Percentiles rank a stretch among this genome's conserved stretches.
These are phyloP conservation scores for Fistulifera pelliculosa DNA, from an alignment of 108 stramenopile species.

Conservation along the genomic window DNA sequence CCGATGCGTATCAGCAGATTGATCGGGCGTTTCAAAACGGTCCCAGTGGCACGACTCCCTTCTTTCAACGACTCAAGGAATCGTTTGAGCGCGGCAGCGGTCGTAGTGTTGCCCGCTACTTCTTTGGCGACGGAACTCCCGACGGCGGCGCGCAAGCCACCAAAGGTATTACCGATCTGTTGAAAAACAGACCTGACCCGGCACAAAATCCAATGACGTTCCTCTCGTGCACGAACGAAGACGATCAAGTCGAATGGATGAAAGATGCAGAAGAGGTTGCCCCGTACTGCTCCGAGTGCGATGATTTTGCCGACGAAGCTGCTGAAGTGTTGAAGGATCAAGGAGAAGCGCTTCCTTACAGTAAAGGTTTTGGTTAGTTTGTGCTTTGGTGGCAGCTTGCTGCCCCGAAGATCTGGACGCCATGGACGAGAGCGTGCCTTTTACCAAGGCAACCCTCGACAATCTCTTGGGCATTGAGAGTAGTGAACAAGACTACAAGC, in stretches of 20 bases:
- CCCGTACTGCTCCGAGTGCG: conserved; percentile 38
- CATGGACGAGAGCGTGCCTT: conserved; percentile 50
- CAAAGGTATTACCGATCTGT: conserved; percentile 24
- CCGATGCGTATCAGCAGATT: conserved; percentile 23
- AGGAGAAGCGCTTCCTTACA: conserved; percentile 40
- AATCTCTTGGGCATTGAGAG: conserved; percentile 34
- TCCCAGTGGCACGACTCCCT: conserved; percentile 34
- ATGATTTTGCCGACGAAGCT: conserved; percentile 38
- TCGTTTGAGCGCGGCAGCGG: conserved; percentile 27
- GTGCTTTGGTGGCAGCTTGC: conserved; percentile 34
- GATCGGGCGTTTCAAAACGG: conserved; percentile 21
- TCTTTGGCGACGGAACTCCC: conserved; percentile 42
- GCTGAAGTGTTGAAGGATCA: conserved; percentile 40
- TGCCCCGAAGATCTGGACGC: conserved; percentile 53
- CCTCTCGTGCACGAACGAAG: conserved; percentile 38
- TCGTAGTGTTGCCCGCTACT: conserved; percentile 31
- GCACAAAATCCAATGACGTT: conserved; percentile 38
- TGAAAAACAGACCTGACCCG: conserved; percentile 28
- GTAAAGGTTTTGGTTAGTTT: conserved; percentile 42
- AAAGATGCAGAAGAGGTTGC: conserved; percentile 43
- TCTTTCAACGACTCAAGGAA: conserved; percentile 31
- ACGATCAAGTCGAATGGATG: conserved; percentile 56
- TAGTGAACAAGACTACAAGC: conserved; percentile 27
- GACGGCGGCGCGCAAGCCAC: conserved; percentile 32
- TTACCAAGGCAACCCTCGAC: conserved; percentile 40